phyloP scores from a whole-genome alignment of 139 green algal species.

The Picochlorum sp. region DNA sequence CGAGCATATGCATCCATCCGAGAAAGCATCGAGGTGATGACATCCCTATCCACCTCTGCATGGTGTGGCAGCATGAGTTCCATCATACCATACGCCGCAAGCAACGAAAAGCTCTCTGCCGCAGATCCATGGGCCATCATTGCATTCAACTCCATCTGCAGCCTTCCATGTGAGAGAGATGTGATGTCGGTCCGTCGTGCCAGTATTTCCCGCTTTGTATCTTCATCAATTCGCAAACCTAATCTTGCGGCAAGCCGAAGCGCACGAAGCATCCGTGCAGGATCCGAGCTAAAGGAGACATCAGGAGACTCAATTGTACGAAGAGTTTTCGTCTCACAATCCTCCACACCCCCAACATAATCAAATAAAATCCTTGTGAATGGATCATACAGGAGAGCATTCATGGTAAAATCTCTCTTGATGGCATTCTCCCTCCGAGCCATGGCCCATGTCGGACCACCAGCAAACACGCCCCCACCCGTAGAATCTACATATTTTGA shows the following conservation, averaged over 20 bases:
- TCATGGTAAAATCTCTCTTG: constrained; percentile 62
- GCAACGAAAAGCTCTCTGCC: constrained; percentile 16
- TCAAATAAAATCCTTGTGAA: constrained; percentile 53
- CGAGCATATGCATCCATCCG: too few relatives aligned
- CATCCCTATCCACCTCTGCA: too few relatives aligned
- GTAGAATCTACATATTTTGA: neutral
- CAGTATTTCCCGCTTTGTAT: constrained; percentile 10
- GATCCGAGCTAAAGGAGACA: constrained; percentile 39
- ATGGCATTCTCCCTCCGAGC: constrained; percentile 37
- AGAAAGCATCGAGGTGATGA: too few relatives aligned
- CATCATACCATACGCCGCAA: constrained; percentile 32
- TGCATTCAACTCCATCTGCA: constrained; percentile 31
- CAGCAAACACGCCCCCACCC: neutral
- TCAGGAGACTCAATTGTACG: constrained; percentile 29
- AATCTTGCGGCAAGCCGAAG: constrained; percentile 40
- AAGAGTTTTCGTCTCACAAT: constrained; percentile 32
- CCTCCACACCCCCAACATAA: constrained; percentile 42
- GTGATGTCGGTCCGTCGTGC: neutral
- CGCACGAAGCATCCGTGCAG: constrained; percentile 49
- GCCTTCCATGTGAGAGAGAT: constrained; percentile 8
- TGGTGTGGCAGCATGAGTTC: constrained; percentile 32
- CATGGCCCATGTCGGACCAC: constrained; percentile 16
- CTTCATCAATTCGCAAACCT: constrained; percentile 20
- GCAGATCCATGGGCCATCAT: constrained; percentile 33
- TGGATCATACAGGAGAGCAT: constrained; percentile 63